Evolutionary conservation across 495 filamentous ascomycete genomes (phyloP).

Genomic region (Annulohypoxylon stygium): DNA sequence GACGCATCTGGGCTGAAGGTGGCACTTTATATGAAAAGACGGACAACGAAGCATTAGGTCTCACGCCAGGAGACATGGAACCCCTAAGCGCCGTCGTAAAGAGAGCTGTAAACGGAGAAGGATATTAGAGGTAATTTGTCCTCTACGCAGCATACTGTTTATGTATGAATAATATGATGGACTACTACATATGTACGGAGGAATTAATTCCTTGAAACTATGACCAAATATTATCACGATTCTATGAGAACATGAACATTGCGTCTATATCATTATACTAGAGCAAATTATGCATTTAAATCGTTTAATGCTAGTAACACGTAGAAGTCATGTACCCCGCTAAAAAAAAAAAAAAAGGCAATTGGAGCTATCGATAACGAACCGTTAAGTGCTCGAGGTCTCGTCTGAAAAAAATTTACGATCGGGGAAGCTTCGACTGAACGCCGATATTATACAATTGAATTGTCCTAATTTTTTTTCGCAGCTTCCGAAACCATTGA

Average conservation of each 20-base stretch:
- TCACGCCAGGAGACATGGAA: conserved; percentile 60
- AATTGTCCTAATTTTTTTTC: conserved; percentile 1
- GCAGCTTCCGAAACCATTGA: background rate
- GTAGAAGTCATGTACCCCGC: background rate
- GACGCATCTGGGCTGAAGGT: conserved; percentile 78
- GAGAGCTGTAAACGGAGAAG: conserved; percentile 53
- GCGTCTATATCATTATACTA: background rate
- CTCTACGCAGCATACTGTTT: background rate
- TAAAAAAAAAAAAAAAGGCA: background rate
- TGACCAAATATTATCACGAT: background rate
- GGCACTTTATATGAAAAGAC: conserved; percentile 76
- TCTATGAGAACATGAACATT: conserved; percentile 11
- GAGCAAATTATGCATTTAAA: background rate
- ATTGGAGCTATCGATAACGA: conserved; percentile 34
- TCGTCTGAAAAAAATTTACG: conserved; percentile 33
- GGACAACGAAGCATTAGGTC: conserved; percentile 71
- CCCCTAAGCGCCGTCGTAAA: conserved; percentile 62
- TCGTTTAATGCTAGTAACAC: background rate
- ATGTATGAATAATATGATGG: background rate
- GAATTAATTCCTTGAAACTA: background rate
- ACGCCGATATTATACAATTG: conserved; percentile 11
- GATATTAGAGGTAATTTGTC: conserved; percentile 11
- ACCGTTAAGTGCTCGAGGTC: background rate
- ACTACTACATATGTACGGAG: background rate
- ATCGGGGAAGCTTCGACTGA: conserved; percentile 9